Evolutionary conservation across 306 rosid species (phyloP), one percentile per base, ranked within the genome.

Genomic region (Vicia villosa): DNA sequence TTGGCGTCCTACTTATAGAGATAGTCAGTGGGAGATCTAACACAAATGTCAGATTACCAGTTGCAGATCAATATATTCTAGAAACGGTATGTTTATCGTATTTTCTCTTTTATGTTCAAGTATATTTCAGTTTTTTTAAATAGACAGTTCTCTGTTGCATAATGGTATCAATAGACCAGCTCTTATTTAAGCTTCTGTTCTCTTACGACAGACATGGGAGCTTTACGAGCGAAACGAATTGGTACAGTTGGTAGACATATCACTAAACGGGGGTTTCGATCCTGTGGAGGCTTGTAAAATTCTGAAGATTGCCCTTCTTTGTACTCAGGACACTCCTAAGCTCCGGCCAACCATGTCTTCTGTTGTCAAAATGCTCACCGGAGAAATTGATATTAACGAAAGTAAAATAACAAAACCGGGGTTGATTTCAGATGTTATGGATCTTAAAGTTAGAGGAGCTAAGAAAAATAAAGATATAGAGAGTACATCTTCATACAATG

Each of bases 1-100:
- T 93, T 14, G 98, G 98, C 0, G 98, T 90, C 43, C 96, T 93
- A 19, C 89, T 93, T 42, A 77, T 90, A 63, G 98, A 93, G 81
- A 86, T 93, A 72, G 90, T 90, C 70, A 86, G 89, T 36, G 98
- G 98, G 60, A 88, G 97, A 76, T 76, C 85, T 41, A 89, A 93
- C 87, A 88, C 89, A 28, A 90, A 90, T 71, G 67, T 86, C 17
- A 67, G 70, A 38, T 84, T 93, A 49, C 97, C 95, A 4, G 17
- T 70, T 19, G 92, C 70, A 67, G 94, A 93, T 22, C 96, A 87
- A 57, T 93, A 78, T 80, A 70, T 90, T 66, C 83, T 93, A 37
- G 98, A 90, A 83, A 88, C 78, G 90, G 97, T 89, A 85, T 4
- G 83, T 2, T 52, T 67, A 47, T 81, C 68, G 42, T 28, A n/a